Conservation (phyloP, 257 asterid genomes). For the Nicotiana knightiana region DNA sequence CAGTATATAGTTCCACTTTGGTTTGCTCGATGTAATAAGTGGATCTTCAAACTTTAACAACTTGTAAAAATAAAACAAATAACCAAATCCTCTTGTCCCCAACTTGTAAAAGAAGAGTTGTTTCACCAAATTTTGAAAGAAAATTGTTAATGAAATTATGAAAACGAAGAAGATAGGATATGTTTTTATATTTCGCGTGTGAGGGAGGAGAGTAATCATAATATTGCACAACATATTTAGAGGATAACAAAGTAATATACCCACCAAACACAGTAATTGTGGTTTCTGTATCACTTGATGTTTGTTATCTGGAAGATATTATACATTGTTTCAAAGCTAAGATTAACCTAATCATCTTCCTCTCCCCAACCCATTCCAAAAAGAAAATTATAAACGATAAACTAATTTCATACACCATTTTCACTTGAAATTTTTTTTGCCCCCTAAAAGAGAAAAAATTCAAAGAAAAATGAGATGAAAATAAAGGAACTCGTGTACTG, state of each 20-base stretch:
- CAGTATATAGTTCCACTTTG: no score
- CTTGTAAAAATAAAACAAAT: not conserved
- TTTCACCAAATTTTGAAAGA: not conserved
- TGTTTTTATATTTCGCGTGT: not conserved
- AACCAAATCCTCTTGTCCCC: not conserved
- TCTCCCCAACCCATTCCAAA: not conserved
- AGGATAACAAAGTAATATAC: conserved; percentile 9
- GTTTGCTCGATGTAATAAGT: no score
- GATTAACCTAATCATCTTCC: conserved; percentile 21
- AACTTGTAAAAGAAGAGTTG: not conserved
- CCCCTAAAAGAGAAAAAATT: not conserved
- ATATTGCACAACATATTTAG: not conserved
- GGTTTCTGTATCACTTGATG: conserved; percentile 15
- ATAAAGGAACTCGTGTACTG: not conserved
- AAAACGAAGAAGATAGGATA: no score
- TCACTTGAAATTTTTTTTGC: no score
- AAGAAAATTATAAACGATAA: not conserved
- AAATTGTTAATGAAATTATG: not conserved
- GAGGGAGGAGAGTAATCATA: not conserved
- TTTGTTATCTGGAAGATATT: not conserved
- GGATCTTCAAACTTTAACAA: not conserved
- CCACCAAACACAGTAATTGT: conserved; percentile 16
- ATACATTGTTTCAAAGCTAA: conserved; percentile 40
- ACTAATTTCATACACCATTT: no score
- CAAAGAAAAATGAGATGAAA: not conserved